phyloP scores from a whole-genome alignment of 2,329 filamentous ascomycete genomes.

The Alternaria ethzedia region DNA sequence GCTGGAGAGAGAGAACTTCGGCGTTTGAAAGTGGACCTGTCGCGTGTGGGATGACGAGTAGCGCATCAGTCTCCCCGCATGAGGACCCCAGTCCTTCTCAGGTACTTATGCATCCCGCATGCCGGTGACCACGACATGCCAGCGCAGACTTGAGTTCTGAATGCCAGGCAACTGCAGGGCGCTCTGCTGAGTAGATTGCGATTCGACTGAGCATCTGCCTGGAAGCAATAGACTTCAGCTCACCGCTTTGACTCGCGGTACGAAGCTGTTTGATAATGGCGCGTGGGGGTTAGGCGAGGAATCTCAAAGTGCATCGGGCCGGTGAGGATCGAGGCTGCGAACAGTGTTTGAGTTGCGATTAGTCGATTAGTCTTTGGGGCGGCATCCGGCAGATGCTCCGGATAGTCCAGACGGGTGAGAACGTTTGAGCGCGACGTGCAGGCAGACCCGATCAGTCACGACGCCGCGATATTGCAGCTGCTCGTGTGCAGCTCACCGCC shows the following conservation, averaged over 20 bases:
- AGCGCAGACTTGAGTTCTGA: neutral
- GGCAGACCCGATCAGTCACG: neutral
- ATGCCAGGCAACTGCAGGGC: neutral
- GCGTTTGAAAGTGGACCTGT: constrained; percentile 41
- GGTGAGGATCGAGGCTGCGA: constrained; percentile 15
- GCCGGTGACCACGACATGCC: constrained; percentile 16
- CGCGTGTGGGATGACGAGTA: constrained; percentile 42
- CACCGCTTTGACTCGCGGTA: constrained; percentile 11
- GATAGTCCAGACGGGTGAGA: neutral
- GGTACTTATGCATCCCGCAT: constrained; percentile 36
- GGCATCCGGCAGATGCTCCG: constrained; percentile 4
- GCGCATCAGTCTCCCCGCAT: constrained; percentile 40
- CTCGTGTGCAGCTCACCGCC: constrained; percentile 24
- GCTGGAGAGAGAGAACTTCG: constrained; percentile 28
- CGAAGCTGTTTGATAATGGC: constrained; percentile 42
- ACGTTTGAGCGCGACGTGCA: neutral
- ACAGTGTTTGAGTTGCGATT: constrained; percentile 2
- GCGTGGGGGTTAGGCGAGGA: constrained; percentile 43
- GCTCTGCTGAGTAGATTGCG: neutral
- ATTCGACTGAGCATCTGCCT: neutral
- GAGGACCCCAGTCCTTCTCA: constrained; percentile 36
- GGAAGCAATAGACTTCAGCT: neutral
- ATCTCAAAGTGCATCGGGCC: constrained; percentile 15
- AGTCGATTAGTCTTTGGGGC: neutral
- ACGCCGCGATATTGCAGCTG: constrained; percentile 10